Evolutionary conservation across 2,329 filamentous ascomycete species (phyloP), one percentile per base, ranked within the genome.

Genomic region (Furcasterigmium sp.): DNA sequence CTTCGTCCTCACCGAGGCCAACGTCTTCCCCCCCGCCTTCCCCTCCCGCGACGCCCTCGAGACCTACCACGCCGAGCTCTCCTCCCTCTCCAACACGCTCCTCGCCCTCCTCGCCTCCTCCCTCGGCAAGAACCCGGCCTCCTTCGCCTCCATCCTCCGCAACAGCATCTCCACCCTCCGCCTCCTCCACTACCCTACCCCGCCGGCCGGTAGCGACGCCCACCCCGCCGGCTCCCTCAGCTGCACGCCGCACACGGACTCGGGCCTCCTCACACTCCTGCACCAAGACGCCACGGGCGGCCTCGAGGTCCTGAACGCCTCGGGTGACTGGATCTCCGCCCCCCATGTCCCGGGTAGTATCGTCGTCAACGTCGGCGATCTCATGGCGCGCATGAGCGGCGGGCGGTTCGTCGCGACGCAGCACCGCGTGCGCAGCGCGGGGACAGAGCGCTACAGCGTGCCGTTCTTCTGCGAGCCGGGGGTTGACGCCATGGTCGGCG

Each of bases 181-280:
- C 15, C 39, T 48, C 9, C 43, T 45, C 8, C 46, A 45, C 43
- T 48, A 48, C 43, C 43, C 46, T n/a, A n/a, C n/a, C n/a, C n/a
- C n/a, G n/a, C n/a, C n/a, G n/a, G n/a, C n/a, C n/a, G n/a, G n/a
- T n/a, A n/a, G n/a, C n/a, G n/a, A n/a, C n/a, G n/a, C n/a, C n/a
- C n/a, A n/a, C n/a, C n/a, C n/a, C n/a, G n/a, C n/a, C n/a, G n/a
- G n/a, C n/a, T n/a, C n/a, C 9, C 29, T 26, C 7, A 26, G 23
- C 23, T 26, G 23, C 23, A 26, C 23, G 23, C 23, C 66, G 2
- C 71, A 75, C 47, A 71, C 68, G 1, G 68, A 75, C 47, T 60
- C 75, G 15, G 67, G 73, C 48, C 67, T 48, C 41, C 52, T 74
- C 49, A 78, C 73, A 0, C 59, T 77, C 7, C 58, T 77, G 3